phyloP scores from a whole-genome alignment of 352 stramenopile genomes.

The Ophiocytium majus region DNA sequence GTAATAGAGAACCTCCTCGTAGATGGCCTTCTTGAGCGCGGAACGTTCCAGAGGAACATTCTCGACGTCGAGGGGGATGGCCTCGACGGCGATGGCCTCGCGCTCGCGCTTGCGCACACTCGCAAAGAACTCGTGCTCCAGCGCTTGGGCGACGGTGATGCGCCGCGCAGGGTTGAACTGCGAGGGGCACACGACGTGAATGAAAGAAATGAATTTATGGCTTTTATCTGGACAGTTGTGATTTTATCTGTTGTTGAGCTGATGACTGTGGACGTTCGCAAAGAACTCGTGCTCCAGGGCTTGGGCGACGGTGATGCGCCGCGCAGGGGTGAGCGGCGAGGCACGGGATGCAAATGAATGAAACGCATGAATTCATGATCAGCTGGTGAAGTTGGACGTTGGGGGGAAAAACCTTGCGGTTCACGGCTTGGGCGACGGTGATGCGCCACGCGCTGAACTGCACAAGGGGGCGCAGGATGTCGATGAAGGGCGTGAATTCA shows the following conservation, averaged over 20 bases:
- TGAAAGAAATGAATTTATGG: no score
- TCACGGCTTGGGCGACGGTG: slow-evolving; percentile 81
- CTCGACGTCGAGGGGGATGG: slow-evolving; percentile 11
- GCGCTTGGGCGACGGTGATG: slow-evolving; percentile 85
- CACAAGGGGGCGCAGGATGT: no score
- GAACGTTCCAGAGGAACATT: not conserved
- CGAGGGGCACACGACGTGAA: no score
- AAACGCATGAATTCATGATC: no score
- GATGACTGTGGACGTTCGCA: no score
- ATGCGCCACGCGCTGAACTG: slow-evolving; percentile 86
- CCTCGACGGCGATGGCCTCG: slow-evolving; percentile 19
- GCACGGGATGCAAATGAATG: no score
- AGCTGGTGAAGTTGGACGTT: no score
- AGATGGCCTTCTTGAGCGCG: slow-evolving; percentile 2
- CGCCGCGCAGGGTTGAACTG: slow-evolving; percentile 84
- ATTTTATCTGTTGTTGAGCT: no score
- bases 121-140: slow-evolving; percentile 60
- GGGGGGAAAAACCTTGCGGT: slow-evolving; percentile 52
- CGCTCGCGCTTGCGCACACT: slow-evolving; percentile 17
- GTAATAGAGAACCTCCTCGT: slow-evolving; percentile 15
- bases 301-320: slow-evolving; percentile 86
- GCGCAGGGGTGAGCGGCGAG: slow-evolving; percentile 82
- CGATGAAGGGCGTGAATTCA: no score
- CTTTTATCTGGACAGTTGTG: no score
- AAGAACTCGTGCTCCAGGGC: slow-evolving; percentile 66